phyloP scores from a whole-genome alignment of 805 yeast genomes.

The Candida berthetii region DNA sequence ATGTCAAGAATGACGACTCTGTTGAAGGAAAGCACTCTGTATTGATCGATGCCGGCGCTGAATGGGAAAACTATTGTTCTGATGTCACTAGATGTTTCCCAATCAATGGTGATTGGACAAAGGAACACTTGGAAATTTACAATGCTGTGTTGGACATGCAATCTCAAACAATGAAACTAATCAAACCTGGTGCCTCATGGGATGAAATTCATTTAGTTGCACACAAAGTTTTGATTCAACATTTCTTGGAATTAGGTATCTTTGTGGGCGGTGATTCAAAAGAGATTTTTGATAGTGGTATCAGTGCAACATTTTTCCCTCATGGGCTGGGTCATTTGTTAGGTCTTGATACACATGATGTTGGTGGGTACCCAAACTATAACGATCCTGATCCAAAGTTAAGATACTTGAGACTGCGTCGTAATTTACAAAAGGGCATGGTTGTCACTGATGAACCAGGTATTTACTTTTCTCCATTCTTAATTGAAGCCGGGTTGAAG shows the following conservation, averaged over 20 bases:
- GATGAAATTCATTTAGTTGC: slow-evolving; percentile 77
- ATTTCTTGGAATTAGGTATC: slow-evolving; percentile 69
- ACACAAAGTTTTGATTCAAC: slow-evolving; percentile 69
- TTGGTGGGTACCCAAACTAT: slow-evolving; percentile 84
- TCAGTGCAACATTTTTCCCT: slow-evolving; percentile 81
- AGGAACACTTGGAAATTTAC: slow-evolving; percentile 81
- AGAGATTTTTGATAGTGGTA: slow-evolving; percentile 65
- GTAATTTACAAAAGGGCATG: slow-evolving; percentile 69
- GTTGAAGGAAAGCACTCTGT: slow-evolving; percentile 55
- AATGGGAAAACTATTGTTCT: slow-evolving; percentile 87
- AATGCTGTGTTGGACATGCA: slow-evolving; percentile 83
- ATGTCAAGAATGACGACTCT: slow-evolving; percentile 71
- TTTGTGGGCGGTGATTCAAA: slow-evolving; percentile 55
- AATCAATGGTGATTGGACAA: slow-evolving; percentile 80
- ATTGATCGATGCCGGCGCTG: slow-evolving; percentile 95
- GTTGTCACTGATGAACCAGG: slow-evolving; percentile 96
- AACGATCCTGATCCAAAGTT: slow-evolving; percentile 76
- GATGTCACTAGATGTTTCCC: slow-evolving; percentile 98
- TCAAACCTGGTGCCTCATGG: slow-evolving; percentile 83
- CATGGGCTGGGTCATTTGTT: slow-evolving; percentile 93
- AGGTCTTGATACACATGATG: slow-evolving; percentile 96
- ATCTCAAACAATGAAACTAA: slow-evolving; percentile 54
- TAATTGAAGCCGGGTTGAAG: slow-evolving; percentile 58
- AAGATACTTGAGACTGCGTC: slow-evolving; percentile 73
- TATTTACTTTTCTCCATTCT: slow-evolving; percentile 78